phyloP scores from a whole-genome alignment of 1,284 basidiomycete species.

The Cryptococcus hybrid region DNA sequence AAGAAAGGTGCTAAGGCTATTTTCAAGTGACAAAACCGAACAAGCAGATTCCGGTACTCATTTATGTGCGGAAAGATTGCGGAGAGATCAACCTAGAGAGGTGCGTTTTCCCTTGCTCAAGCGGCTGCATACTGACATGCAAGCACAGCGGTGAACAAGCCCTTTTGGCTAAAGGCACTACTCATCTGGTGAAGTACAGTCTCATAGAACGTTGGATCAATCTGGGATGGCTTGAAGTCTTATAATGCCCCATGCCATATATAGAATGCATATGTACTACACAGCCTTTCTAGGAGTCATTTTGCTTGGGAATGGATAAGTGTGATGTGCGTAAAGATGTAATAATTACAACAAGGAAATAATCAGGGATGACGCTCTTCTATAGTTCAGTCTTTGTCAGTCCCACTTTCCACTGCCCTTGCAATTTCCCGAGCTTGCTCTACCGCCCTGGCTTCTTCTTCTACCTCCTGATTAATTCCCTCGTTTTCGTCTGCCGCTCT shows the following conservation, averaged over 20 bases:
- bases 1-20: neutral
- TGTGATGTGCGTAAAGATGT: too few species aligned
- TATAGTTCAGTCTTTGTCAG: too few species aligned
- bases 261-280: too few species aligned
- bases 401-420: too few species aligned
- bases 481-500: constrained; percentile 4
- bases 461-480: neutral
- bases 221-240: constrained; percentile 48
- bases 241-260: constrained; percentile 6
- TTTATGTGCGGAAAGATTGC: constrained; percentile 68
- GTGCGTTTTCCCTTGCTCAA: constrained; percentile 51
- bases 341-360: too few species aligned
- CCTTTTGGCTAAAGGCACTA: constrained; percentile 40
- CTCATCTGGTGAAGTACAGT: constrained; percentile 48
- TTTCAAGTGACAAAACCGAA: constrained; percentile 70
- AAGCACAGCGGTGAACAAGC: constrained; percentile 42
- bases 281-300: too few species aligned
- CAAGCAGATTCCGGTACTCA: constrained; percentile 69
- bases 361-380: too few species aligned
- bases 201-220: constrained; percentile 47
- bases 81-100: constrained; percentile 68
- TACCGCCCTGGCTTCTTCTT: neutral
- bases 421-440: too few species aligned
- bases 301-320: too few species aligned
- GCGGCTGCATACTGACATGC: neutral